phyloP scores from a whole-genome alignment of 2,329 filamentous ascomycete genomes.

The Emmonsiellopsis sp. region DNA sequence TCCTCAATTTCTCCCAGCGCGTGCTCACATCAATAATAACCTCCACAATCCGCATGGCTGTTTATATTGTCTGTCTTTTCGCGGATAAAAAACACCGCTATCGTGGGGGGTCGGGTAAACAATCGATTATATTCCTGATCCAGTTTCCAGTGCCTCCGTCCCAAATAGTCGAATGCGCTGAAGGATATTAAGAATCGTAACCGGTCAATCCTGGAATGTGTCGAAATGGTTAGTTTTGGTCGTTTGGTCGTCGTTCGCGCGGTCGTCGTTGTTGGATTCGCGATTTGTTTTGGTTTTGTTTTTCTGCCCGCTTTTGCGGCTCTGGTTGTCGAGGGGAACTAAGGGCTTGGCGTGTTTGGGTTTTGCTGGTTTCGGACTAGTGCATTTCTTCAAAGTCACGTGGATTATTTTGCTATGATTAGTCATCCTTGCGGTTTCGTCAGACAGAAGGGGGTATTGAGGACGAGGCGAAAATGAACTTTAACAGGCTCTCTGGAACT shows the following conservation, averaged over 20 bases:
- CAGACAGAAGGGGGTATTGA: no score
- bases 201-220: no score
- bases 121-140: no score
- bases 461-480: no score
- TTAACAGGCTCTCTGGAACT: neutral
- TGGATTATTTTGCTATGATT: neutral
- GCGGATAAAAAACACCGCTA: neutral
- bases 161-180: no score
- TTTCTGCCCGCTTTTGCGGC: neutral
- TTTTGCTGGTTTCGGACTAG: neutral
- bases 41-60: constrained; percentile 39
- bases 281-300: neutral
- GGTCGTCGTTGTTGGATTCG: neutral
- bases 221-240: no score
- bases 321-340: neutral
- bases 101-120: neutral
- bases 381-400: neutral
- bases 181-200: no score
- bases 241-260: neutral
- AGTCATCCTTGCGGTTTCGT: no score
- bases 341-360: constrained; percentile 4
- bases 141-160: no score
- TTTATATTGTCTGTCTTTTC: neutral
- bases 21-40: constrained; percentile 39
- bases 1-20: neutral